Conservation (phyloP, 495 filamentous ascomycete species). For the Lophiotrema nucula region DNA sequence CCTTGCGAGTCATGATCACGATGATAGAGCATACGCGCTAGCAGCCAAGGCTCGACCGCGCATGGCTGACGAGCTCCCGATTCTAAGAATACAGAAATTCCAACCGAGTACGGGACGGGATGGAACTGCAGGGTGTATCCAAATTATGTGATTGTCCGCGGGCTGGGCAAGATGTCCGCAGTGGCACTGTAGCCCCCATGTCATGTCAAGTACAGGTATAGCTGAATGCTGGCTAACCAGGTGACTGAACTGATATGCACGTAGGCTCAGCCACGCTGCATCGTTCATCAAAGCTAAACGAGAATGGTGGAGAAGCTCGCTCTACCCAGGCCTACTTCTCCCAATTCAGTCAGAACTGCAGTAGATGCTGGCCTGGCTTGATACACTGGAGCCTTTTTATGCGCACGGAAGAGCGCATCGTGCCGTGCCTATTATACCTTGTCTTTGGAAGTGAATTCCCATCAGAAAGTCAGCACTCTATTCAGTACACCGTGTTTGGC, state of each 20-base stretch:
- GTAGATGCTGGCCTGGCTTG: background rate
- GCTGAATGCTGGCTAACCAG: background rate
- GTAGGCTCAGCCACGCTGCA: background rate
- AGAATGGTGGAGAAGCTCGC: background rate
- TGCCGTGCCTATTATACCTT: slow-evolving; percentile 20
- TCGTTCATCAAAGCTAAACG: background rate
- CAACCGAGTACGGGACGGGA: background rate
- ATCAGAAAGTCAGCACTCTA: slow-evolving; percentile 17
- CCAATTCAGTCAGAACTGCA: slow-evolving; percentile 6
- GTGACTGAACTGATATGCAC: slow-evolving; percentile 3
- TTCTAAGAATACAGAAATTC: background rate
- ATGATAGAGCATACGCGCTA: too few relatives aligned
- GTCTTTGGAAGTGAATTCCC: slow-evolving; percentile 11
- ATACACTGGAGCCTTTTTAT: slow-evolving; percentile 6
- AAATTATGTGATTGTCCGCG: too few relatives aligned
- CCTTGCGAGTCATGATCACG: too few relatives aligned
- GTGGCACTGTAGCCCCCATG: background rate
- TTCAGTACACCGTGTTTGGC: background rate
- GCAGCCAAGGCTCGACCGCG: too few relatives aligned
- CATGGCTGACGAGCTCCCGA: too few relatives aligned
- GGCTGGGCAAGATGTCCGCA: background rate
- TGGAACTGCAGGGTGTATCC: too few relatives aligned
- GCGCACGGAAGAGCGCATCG: slow-evolving; percentile 18
- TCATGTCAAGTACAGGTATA: background rate
- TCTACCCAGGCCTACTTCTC: background rate